These are phyloP conservation scores for Ilex aquifolium DNA, from an alignment of 257 asterid genomes.

Conservation along the genomic window DNA sequence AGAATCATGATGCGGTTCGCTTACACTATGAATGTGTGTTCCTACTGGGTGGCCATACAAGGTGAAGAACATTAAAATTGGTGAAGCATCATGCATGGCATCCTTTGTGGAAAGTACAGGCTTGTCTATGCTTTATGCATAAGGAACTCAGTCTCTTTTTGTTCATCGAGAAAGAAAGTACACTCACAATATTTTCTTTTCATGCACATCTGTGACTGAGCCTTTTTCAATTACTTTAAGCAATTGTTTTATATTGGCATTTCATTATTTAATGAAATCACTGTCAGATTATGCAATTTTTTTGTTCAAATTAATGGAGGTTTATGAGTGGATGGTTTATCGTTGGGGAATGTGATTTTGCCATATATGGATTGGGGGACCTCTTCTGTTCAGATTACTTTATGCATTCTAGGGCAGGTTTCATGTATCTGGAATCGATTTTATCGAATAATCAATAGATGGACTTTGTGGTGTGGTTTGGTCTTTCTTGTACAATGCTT, in stretches of 20 bases:
- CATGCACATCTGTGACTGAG: background rate
- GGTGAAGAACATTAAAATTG: background rate
- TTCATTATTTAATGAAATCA: background rate
- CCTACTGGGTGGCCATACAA: background rate
- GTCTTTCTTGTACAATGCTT: too few species aligned
- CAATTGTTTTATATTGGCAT: background rate
- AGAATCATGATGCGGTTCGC: too few species aligned
- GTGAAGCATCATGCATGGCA: too few species aligned
- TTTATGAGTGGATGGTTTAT: conserved; percentile 12
- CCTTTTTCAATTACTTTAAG: background rate
- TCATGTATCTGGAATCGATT: too few species aligned
- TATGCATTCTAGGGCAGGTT: too few species aligned
- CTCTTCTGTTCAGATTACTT: conserved; percentile 3
- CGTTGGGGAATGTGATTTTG: conserved; percentile 14
- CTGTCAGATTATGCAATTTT: conserved; percentile 3
- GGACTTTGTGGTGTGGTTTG: too few species aligned
- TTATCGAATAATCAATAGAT: too few species aligned
- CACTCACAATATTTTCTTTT: background rate
- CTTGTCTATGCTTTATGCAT: background rate
- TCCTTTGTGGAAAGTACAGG: background rate
- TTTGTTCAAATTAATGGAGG: background rate
- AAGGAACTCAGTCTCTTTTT: too few species aligned
- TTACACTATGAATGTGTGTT: too few species aligned
- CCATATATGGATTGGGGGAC: conserved; percentile 32
- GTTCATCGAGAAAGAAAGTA: background rate